phyloP scores from a whole-genome alignment of 2,329 filamentous ascomycete genomes.

The Fusarium metavorans region DNA sequence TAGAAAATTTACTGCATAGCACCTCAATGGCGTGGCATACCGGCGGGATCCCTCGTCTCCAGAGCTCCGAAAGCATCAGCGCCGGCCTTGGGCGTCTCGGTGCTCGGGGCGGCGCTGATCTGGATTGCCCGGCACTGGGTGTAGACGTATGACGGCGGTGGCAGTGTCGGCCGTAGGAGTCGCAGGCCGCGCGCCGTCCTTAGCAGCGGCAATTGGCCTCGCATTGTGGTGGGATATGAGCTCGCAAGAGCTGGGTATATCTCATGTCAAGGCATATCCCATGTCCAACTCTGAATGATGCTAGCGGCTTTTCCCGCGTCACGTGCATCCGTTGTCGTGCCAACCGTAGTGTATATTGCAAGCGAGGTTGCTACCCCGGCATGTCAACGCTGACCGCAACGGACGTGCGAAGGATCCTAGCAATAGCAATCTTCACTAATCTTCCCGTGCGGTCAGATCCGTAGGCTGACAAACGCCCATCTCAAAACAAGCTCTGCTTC shows the following conservation, averaged over 20 bases:
- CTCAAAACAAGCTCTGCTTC: conserved; percentile 27
- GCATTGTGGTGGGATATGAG: conserved; percentile 53
- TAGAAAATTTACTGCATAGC: conserved; percentile 12
- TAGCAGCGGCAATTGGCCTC: conserved; percentile 56
- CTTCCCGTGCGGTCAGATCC: conserved; percentile 36
- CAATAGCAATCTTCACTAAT: conserved; percentile 31
- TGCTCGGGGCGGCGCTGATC: conserved; percentile 71
- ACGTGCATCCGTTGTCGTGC: conserved; percentile 43
- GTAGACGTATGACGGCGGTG: conserved; percentile 57
- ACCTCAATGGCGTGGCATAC: conserved; percentile 50
- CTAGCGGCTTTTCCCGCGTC: conserved; percentile 50
- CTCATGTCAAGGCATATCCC: conserved; percentile 18
- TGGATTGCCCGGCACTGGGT: conserved; percentile 71
- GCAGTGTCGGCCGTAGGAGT: conserved; percentile 36
- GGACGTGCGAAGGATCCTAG: neutral
- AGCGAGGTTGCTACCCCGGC: neutral
- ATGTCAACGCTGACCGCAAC: neutral
- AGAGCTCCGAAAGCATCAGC: conserved; percentile 68
- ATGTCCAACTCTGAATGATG: conserved; percentile 33
- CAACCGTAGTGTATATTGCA: conserved; percentile 31
- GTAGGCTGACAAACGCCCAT: conserved; percentile 42
- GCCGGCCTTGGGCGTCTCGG: conserved; percentile 62
- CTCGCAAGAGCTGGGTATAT: conserved; percentile 31
- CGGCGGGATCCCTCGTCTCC: conserved; percentile 62
- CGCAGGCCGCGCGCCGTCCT: conserved; percentile 50